These are phyloP conservation scores for Lactarius quietus DNA, from an alignment of 768 basidiomycete genomes.

Conservation along the genomic window DNA sequence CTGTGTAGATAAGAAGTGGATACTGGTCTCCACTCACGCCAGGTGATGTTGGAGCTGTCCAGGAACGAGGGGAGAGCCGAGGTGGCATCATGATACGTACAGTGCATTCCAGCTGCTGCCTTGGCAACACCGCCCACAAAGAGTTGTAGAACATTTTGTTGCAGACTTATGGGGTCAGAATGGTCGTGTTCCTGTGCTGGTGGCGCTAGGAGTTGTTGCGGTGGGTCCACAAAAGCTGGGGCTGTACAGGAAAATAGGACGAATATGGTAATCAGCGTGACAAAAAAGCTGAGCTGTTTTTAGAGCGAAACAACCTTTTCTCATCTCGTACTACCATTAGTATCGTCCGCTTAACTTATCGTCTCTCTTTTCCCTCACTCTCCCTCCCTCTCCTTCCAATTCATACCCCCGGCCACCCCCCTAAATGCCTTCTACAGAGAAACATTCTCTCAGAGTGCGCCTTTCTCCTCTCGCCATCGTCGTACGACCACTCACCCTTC, in stretches of 20 bases:
- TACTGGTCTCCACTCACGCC: no score
- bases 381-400: constrained; percentile 4
- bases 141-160: background rate
- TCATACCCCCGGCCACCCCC: constrained; percentile 6
- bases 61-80: background rate
- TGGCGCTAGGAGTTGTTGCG: background rate
- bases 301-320: constrained; percentile 1
- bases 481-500: constrained; percentile 20
- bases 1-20: background rate
- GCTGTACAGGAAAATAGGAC: background rate
- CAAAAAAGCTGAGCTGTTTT: background rate
- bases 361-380: background rate
- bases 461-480: background rate
- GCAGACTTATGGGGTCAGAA: background rate
- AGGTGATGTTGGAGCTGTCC: no score
- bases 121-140: background rate
- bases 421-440: constrained; percentile 19
- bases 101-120: background rate
- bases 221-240: background rate
- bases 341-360: constrained; percentile 18
- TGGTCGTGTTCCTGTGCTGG: background rate
- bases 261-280: constrained; percentile 5
- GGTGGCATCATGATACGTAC: background rate
- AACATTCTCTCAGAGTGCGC: constrained; percentile 15
- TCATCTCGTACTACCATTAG: constrained; percentile 3